Conservation (phyloP, 2,329 filamentous ascomycete species). For the Nemania diffusa region DNA sequence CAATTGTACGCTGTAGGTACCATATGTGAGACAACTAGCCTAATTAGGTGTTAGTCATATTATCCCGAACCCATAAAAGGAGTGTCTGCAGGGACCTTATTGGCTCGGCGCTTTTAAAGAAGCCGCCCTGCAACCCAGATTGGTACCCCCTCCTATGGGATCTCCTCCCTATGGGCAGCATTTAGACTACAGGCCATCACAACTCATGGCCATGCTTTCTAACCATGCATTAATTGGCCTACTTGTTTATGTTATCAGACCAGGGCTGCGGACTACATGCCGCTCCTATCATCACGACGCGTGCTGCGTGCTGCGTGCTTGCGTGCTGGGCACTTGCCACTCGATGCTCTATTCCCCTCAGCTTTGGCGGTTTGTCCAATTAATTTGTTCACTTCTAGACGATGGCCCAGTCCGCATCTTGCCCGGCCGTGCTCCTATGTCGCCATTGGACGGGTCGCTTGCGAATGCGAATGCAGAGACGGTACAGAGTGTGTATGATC, state of each 20-base stretch:
- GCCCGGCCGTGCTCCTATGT: constrained; percentile 4
- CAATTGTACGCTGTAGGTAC: background rate
- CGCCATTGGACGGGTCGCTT: constrained; percentile 18
- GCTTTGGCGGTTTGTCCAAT: background rate
- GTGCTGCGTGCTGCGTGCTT: background rate
- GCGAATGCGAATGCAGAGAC: constrained; percentile 9
- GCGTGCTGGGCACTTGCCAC: background rate
- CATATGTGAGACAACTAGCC: constrained; percentile 25
- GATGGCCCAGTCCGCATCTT: constrained; percentile 5
- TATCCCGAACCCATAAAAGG: background rate
- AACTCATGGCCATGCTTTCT: background rate
- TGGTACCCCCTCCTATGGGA: background rate
- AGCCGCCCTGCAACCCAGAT: constrained; percentile 20
- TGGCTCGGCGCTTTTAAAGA: constrained; percentile 29
- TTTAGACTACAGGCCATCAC: background rate
- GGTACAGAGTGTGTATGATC: background rate
- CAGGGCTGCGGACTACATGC: background rate
- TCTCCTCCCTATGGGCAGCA: constrained; percentile 1
- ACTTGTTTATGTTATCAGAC: constrained; percentile 21
- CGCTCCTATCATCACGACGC: background rate
- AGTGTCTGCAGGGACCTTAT: constrained; percentile 6
- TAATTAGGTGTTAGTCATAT: constrained; percentile 12
- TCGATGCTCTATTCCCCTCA: background rate
- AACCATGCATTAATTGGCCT: constrained; percentile 1
- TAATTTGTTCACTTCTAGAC: constrained; percentile 12